Conservation (phyloP, 2,329 filamentous ascomycete species). For the Lasiodiplodia sp. region DNA sequence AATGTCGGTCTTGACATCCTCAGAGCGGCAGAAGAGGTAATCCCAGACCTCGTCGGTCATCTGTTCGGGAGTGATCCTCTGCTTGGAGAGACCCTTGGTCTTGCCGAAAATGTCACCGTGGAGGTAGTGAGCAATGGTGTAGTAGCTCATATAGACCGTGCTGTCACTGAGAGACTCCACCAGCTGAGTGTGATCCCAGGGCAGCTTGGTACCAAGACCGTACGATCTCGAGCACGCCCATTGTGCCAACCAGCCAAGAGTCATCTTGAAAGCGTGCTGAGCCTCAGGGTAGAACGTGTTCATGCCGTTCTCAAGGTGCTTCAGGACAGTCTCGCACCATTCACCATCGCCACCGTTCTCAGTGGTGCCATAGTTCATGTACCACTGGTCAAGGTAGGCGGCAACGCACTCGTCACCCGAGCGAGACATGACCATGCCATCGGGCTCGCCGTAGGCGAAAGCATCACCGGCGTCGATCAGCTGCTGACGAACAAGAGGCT, state of each 20-base stretch:
- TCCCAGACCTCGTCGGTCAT: slow-evolving; percentile 98
- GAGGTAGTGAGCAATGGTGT: slow-evolving; percentile 67
- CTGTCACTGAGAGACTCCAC: slow-evolving; percentile 93
- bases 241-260: slow-evolving; percentile 89
- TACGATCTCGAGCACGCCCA: slow-evolving; percentile 95
- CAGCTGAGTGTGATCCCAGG: slow-evolving; percentile 89
- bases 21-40: slow-evolving; percentile 84
- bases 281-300: slow-evolving; percentile 76
- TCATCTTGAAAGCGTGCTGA: slow-evolving; percentile 74
- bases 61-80: slow-evolving; percentile 74
- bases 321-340: slow-evolving; percentile 74
- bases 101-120: slow-evolving; percentile 88
- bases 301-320: slow-evolving; percentile 63
- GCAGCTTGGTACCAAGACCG: slow-evolving; percentile 90
- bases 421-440: slow-evolving; percentile 85
- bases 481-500: slow-evolving; percentile 81
- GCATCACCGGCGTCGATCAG: slow-evolving; percentile 79
- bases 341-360: slow-evolving; percentile 71
- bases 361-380: slow-evolving; percentile 83
- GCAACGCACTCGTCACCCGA: slow-evolving; percentile 94
- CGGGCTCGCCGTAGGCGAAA: slow-evolving; percentile 93
- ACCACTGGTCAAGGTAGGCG: slow-evolving; percentile 95
- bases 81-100: slow-evolving; percentile 69
- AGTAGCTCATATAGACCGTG: slow-evolving; percentile 86
- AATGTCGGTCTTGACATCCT: slow-evolving; percentile 78